Base-by-base conservation (phyloP, 441 rosid species). In the Adansonia rubrostipa region DNA sequence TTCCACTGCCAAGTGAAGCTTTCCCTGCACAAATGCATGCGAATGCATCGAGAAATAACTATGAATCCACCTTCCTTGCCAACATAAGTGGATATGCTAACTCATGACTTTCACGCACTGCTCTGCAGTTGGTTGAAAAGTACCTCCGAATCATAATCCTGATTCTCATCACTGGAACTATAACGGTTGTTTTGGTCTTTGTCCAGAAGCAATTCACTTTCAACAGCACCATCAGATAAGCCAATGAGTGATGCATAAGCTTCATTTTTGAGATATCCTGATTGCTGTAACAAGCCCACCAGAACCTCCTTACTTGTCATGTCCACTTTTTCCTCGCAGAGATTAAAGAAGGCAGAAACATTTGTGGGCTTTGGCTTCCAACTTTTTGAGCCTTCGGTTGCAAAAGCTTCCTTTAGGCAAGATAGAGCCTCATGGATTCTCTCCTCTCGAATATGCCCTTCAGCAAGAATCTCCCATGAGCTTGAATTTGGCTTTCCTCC, bases 401-500 rank as follows among this genome's bases (percentile, higher is more conserved):
- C 77, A 85, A 92, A 89, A 74, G 99, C 98, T 83, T 89, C 86
- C 83, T 86, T 87, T 63, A 87, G 84, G 89, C 92, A 89, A 77
- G 92, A 82, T 81, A 92, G 70, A 77, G 97, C 93, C 77, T 91
- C 92, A 4, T 82, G 1, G 62, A 88, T 80, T 71, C 87, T 89
- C 82, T 76, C 82, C 82, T 88, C 91, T 62, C 40, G 77, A 48
- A 89, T 84, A 78, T 91, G 92, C 57, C 97, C 93, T 79, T 93
- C 91, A 10, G 95, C 95, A 15, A 93, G 93, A 83, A 85, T 86
- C 86, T 96, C 99, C 97, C 96, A 70, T 47, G 73, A 19, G 56
- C 75, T 87, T 51, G 96, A 75, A 78, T 87, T 92, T 2, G 99
- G 99, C 84, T 84, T 92, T 80, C 97, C 98, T 82, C 98, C 97